These are phyloP conservation scores for Eucalyptus marginata DNA, from an alignment of 345 rosid species.

Conservation along the genomic window DNA sequence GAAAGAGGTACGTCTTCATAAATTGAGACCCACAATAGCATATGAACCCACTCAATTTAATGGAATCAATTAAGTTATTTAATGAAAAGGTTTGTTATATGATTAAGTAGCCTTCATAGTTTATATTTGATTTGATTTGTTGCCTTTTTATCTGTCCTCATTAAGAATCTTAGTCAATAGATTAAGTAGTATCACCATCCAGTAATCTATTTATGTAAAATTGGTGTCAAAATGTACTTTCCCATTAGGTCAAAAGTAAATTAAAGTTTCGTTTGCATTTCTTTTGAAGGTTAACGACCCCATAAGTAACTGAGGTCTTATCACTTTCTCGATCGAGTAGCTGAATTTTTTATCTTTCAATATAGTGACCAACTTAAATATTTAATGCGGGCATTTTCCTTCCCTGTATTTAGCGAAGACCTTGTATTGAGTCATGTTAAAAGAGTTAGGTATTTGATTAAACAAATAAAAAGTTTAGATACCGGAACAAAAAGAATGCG, in stretches of 20 bases:
- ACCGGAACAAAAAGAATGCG: neutral
- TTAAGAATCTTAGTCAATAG: neutral
- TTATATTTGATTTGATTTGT: neutral
- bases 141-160: neutral
- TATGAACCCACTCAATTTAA: no score
- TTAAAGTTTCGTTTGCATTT: neutral
- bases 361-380: neutral
- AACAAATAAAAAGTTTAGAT: neutral
- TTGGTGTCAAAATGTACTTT: neutral
- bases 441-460: neutral
- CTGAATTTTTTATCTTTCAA: neutral
- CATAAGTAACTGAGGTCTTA: neutral
- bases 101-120: neutral
- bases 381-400: neutral
- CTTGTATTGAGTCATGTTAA: neutral
- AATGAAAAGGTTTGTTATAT: neutral
- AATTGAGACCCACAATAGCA: no score
- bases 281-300: neutral
- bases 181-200: neutral
- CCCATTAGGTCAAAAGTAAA: neutral
- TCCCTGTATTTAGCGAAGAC: no score
- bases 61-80: neutral
- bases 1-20: no score
- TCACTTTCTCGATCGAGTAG: neutral
- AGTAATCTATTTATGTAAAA: neutral